Base-by-base conservation (phyloP, 2,329 filamentous ascomycete genomes). In the Tolypocladium amazonense region DNA sequence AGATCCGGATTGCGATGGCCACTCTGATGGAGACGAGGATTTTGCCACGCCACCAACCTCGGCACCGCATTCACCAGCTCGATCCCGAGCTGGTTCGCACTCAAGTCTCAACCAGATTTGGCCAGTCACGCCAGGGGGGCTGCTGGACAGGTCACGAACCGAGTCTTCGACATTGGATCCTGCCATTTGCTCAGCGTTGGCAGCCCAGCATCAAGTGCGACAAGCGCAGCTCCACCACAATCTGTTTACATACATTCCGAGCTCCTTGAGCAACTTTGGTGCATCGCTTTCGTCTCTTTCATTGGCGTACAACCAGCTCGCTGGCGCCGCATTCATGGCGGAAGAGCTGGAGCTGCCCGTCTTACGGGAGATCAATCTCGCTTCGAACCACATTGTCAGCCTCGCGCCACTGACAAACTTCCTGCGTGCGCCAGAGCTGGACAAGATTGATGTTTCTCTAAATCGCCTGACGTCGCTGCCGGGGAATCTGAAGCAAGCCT, bases 401-500 rank as follows among this genome's bases (percentile, higher is more conserved):
- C 75, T 97, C 12, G 79, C 82, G 1, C 84, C 88, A 0, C 75
- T 97, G 20, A 80, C 84, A 3, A 74, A 78, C 6, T 77, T 85
- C 64, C 80, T 97, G 6, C 79, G 81, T n/a, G 91, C 92, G 0
- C 91, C 92, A 0, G 78, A 76, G 8, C 80, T 97, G 8, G 84
- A 88, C 58, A 88, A 88, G 65, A 79, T 97, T 1, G 90, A 97
- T 68, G 79, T 95, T 9, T 91, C 88, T 30, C 83, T 88, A 64
- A 97, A 97, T 70, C 86, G 88, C n/a, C 75, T 97, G 37, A 82
- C 85, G 0, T 81, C 81, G 0, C 77, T 97, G 0, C 90, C 92
- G 0, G 65, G 70, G 3, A 71, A 70, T 30, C 76, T 96, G 8
- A 86, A 86, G 58, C 75, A 81, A 8, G 77, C 76, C 1, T 97